Conservation (phyloP, 1,139 yeast species). For the Saccharomyces hybrid region DNA sequence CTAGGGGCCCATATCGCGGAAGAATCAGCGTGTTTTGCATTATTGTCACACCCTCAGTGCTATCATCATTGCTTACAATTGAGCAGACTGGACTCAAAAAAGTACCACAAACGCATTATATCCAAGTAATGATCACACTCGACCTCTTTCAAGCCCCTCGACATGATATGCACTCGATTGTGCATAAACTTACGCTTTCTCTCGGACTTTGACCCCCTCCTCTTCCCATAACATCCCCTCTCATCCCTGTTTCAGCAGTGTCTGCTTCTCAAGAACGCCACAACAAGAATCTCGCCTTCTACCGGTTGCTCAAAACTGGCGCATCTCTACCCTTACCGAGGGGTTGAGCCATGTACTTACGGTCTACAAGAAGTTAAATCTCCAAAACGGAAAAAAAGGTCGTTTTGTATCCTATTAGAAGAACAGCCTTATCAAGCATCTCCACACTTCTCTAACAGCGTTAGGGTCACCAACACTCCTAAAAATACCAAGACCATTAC, state of each 20-base stretch:
- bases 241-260: background rate
- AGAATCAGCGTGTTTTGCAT: background rate
- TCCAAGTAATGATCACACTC: background rate
- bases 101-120: background rate
- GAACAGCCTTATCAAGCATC: background rate
- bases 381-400: background rate
- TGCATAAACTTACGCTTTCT: background rate
- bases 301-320: background rate
- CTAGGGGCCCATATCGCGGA: background rate
- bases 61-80: background rate
- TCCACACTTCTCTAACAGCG: background rate
- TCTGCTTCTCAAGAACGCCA: background rate
- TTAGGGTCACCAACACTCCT: background rate
- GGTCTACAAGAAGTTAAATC: background rate
- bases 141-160: background rate
- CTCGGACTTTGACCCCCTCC: background rate
- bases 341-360: background rate
- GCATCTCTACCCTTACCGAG: background rate
- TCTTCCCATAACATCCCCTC: background rate
- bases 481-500: background rate
- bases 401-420: background rate
- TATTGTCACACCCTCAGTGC: background rate
- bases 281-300: background rate
- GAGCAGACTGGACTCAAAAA: background rate
- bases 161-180: background rate